phyloP scores from a whole-genome alignment of 257 asterid species.

The Phtheirospermum japonicum region DNA sequence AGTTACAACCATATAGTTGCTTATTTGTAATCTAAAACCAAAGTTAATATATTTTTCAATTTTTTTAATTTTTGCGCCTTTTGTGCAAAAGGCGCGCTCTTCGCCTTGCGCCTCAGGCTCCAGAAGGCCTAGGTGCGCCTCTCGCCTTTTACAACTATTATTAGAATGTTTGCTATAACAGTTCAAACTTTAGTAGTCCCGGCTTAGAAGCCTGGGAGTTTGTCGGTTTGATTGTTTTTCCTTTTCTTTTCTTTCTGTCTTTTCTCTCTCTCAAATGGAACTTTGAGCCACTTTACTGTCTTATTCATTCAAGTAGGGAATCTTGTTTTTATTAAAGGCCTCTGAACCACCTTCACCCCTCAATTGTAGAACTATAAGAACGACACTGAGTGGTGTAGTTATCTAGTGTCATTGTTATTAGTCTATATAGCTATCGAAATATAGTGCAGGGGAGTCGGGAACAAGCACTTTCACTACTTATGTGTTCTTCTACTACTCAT shows the following conservation, averaged over 20 bases:
- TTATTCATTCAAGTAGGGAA: slow-evolving; percentile 1
- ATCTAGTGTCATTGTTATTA: not conserved
- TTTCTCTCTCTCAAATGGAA: not conserved
- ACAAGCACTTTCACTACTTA: slow-evolving; percentile 14
- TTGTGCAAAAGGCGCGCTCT: too few relatives aligned
- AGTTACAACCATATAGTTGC: too few relatives aligned
- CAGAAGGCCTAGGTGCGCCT: too few relatives aligned
- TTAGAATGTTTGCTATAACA: not conserved
- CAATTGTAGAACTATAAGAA: not conserved
- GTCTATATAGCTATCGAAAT: not conserved
- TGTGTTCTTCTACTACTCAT: slow-evolving; percentile 14
- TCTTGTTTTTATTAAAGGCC: not conserved
- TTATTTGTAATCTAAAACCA: too few relatives aligned
- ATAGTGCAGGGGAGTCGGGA: not conserved
- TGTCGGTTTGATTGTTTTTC: not conserved
- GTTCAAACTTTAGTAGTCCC: slow-evolving; percentile 1
- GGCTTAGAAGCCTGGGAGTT: slow-evolving; percentile 14
- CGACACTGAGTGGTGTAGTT: not conserved
- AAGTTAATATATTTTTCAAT: too few relatives aligned
- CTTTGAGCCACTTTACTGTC: slow-evolving; percentile 1
- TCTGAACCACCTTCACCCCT: too few relatives aligned
- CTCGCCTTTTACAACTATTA: too few relatives aligned
- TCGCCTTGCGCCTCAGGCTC: too few relatives aligned
- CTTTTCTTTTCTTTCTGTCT: not conserved
- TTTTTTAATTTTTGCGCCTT: too few relatives aligned